Evolutionary conservation across 169 alveolate genomes (phyloP).

Genomic region (Hammondia hammondi): DNA sequence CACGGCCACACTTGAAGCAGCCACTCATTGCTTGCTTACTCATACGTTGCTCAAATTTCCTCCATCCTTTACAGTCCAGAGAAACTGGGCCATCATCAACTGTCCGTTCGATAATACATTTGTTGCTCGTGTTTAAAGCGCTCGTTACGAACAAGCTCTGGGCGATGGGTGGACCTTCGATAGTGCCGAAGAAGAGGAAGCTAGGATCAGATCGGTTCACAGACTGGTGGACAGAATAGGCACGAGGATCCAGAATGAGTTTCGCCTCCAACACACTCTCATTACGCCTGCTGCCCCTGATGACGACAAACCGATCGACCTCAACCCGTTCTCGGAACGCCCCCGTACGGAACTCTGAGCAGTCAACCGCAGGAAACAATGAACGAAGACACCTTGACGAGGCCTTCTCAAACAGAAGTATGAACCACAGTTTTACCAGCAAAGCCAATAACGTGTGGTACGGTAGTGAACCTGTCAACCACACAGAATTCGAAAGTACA

Average conservation of each 20-base stretch:
- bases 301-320: background rate
- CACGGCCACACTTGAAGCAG: too few relatives aligned
- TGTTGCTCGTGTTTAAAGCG: background rate
- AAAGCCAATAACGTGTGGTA: too few relatives aligned
- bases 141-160: background rate
- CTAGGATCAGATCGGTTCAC: background rate
- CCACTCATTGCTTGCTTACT: background rate
- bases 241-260: background rate
- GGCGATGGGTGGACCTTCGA: background rate
- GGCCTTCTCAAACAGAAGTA: too few relatives aligned
- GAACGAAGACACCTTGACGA: too few relatives aligned
- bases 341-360: background rate
- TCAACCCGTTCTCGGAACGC: background rate
- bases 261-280: background rate
- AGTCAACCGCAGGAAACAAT: background rate
- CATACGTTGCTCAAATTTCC: background rate
- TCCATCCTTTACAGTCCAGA: conserved; percentile 4
- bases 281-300: background rate
- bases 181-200: background rate
- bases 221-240: background rate
- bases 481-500: too few relatives aligned
- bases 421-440: too few relatives aligned
- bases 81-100: background rate
- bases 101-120: background rate
- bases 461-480: too few relatives aligned